phyloP scores from a whole-genome alignment of 352 stramenopile genomes.

The Globisporangium nunn region DNA sequence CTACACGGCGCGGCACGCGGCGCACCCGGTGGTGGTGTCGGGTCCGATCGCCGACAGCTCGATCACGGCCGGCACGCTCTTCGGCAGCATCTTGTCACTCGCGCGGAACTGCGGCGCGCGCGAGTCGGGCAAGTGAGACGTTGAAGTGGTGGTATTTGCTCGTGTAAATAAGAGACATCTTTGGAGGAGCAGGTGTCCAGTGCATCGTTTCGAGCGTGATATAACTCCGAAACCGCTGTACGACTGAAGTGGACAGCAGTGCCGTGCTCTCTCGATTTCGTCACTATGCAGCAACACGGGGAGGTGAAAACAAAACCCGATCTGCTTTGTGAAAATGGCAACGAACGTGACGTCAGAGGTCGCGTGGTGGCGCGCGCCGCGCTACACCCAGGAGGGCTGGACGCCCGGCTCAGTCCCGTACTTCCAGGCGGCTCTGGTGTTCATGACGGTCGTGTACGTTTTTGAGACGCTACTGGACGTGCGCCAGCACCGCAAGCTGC shows the following conservation, averaged over 20 bases:
- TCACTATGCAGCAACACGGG: too few species aligned
- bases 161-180: not conserved
- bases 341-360: not conserved
- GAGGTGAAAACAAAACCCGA: too few species aligned
- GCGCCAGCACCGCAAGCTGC: conserved; percentile 87
- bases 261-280: too few species aligned
- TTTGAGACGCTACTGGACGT: conserved; percentile 92
- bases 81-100: conserved; percentile 66
- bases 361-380: conserved; percentile 42
- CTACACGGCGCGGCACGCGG: conserved; percentile 67
- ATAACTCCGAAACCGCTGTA: too few species aligned
- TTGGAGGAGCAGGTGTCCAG: too few species aligned
- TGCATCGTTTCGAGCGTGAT: too few species aligned
- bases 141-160: not conserved
- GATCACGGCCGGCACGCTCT: conserved; percentile 74
- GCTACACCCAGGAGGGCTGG: conserved; percentile 58
- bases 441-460: conserved; percentile 87
- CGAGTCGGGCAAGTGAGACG: conserved; percentile 13
- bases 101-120: conserved; percentile 64
- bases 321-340: not conserved
- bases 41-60: conserved; percentile 65
- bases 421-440: conserved; percentile 71
- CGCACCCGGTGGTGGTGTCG: conserved; percentile 73
- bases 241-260: too few species aligned
- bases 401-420: conserved; percentile 44